Conservation (phyloP, 176 grass and related monocot species). For the Aegilops tauschii region DNA sequence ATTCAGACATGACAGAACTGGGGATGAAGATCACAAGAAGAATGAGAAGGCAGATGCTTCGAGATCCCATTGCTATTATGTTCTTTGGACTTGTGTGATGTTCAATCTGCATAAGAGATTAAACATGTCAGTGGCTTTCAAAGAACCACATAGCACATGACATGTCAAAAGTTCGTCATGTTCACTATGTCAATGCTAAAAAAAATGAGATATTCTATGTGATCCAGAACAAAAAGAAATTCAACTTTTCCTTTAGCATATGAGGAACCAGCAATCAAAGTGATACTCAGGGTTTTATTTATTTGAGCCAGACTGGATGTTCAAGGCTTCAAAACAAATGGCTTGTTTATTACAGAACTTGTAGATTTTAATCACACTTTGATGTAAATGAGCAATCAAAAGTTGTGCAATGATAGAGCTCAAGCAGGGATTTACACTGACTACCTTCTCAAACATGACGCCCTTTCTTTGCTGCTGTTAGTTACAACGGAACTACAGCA, state of each 20-base stretch:
- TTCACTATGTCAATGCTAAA: background rate
- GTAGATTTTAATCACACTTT: background rate
- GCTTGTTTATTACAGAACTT: background rate
- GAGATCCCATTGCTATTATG: conserved; percentile 13
- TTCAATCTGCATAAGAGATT: conserved; percentile 38
- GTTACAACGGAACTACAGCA: background rate
- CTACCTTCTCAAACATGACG: conserved; percentile 15
- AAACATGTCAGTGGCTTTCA: conserved; percentile 24
- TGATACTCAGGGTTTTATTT: conserved; percentile 3
- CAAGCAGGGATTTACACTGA: background rate
- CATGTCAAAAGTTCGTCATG: background rate
- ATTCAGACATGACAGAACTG: conserved; percentile 20
- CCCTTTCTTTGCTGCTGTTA: background rate
- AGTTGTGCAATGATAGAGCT: background rate
- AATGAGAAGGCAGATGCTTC: conserved; percentile 42
- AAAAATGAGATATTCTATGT: background rate
- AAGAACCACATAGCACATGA: background rate
- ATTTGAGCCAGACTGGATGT: background rate
- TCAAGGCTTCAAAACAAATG: background rate
- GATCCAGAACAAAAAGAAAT: background rate
- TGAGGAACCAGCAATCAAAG: background rate
- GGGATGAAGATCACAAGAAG: conserved; percentile 40
- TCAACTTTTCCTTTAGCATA: background rate
- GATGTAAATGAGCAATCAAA: background rate
- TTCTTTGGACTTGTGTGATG: conserved; percentile 37